These are phyloP conservation scores for Penicillium odoratum DNA, from an alignment of 495 filamentous ascomycete genomes.

Conservation along the genomic window DNA sequence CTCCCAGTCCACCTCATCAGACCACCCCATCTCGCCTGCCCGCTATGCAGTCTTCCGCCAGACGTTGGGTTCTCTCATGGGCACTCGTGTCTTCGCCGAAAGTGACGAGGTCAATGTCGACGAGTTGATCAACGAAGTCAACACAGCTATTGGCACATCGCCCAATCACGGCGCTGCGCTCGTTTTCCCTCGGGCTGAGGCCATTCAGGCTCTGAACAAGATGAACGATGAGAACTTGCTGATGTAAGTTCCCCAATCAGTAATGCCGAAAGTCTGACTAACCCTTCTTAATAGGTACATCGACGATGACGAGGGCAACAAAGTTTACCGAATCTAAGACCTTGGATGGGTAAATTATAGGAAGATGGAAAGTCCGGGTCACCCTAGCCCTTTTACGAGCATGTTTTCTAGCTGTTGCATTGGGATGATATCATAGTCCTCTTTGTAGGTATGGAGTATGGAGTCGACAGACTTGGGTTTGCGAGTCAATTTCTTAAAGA, in stretches of 20 bases:
- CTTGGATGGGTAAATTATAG: neutral
- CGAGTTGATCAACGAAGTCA: slow-evolving; percentile 76
- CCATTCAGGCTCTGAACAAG: slow-evolving; percentile 67
- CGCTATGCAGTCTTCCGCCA: slow-evolving; percentile 75
- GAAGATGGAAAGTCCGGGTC: slow-evolving; percentile 4
- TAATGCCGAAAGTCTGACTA: neutral
- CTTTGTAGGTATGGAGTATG: slow-evolving; percentile 28
- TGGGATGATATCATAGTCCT: slow-evolving; percentile 33
- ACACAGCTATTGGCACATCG: slow-evolving; percentile 56
- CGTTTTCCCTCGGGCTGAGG: slow-evolving; percentile 70
- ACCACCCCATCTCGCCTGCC: slow-evolving; percentile 55
- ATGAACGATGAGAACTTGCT: slow-evolving; percentile 86
- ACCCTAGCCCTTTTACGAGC: slow-evolving; percentile 17
- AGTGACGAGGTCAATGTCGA: slow-evolving; percentile 77
- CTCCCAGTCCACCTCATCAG: slow-evolving; percentile 45
- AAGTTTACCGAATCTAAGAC: slow-evolving; percentile 50
- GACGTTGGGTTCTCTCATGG: slow-evolving; percentile 76
- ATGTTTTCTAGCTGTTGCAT: slow-evolving; percentile 27
- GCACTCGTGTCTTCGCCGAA: slow-evolving; percentile 68
- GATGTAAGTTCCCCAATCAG: slow-evolving; percentile 66
- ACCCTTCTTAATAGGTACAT: slow-evolving; percentile 44
- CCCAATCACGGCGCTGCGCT: slow-evolving; percentile 38
- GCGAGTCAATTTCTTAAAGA: slow-evolving; percentile 18
- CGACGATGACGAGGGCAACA: slow-evolving; percentile 43
- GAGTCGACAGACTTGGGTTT: slow-evolving; percentile 19